Conservation (phyloP, 371 early-diverging fungal species). For the Amoeboaphelidium protococcarum region DNA sequence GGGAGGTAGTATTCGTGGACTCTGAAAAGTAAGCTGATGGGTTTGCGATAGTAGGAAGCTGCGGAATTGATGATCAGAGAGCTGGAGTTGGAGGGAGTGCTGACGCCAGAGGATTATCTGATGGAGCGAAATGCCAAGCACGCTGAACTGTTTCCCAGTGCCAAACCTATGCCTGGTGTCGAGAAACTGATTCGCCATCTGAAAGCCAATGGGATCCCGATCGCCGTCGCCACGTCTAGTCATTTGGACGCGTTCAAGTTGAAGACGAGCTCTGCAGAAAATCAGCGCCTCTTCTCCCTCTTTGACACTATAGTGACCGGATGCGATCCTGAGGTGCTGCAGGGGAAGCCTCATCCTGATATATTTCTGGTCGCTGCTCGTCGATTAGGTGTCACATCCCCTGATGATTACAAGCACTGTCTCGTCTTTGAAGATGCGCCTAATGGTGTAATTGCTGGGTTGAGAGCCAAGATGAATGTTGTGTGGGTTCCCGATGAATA, state of each 20-base stretch:
- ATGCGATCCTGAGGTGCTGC: constrained; percentile 42
- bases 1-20: constrained; percentile 38
- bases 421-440: constrained; percentile 79
- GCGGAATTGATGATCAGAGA: not conserved
- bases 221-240: constrained; percentile 69
- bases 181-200: constrained; percentile 43
- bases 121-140: constrained; percentile 21
- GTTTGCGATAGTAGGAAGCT: constrained; percentile 11
- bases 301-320: constrained; percentile 52
- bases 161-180: constrained; percentile 39
- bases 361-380: constrained; percentile 43
- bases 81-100: constrained; percentile 15
- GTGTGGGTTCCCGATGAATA: constrained; percentile 4
- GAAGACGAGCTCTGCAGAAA: constrained; percentile 38
- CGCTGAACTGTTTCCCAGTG: constrained; percentile 26
- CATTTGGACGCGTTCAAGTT: constrained; percentile 32
- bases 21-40: constrained; percentile 56
- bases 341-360: constrained; percentile 74
- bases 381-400: constrained; percentile 13
- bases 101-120: constrained; percentile 52
- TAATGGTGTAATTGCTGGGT: constrained; percentile 52
- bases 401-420: constrained; percentile 22
- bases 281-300: constrained; percentile 37
- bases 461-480: constrained; percentile 53
- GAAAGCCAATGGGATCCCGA: constrained; percentile 40